Conservation (phyloP, 345 rosid species). For the Eucalyptus pauciflora region DNA sequence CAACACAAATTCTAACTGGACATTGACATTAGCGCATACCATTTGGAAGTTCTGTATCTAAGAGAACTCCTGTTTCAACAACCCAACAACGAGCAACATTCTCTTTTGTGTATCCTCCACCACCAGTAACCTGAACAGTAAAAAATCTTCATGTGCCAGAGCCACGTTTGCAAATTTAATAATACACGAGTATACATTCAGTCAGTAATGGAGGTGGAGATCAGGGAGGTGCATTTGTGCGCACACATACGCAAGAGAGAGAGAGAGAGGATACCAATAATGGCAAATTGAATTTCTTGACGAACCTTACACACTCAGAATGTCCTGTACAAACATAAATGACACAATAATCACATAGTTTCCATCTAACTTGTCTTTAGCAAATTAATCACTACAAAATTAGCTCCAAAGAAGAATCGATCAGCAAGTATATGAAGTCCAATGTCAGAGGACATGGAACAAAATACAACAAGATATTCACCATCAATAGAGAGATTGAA, state of each 20-base stretch:
- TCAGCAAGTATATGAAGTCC: not conserved
- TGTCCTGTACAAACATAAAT: conserved; percentile 49
- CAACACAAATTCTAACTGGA: not conserved
- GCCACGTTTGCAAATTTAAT: not conserved
- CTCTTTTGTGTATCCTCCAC: conserved; percentile 97
- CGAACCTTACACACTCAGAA: conserved; percentile 90
- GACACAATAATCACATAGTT: not conserved
- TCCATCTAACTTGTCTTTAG: not conserved
- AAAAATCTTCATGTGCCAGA: not conserved
- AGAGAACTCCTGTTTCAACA: conserved; percentile 84
- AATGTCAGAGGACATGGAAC: not conserved
- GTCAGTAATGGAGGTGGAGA: not conserved
- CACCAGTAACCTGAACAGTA: conserved; percentile 79
- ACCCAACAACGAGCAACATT: conserved; percentile 99
- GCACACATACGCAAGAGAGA: not conserved
- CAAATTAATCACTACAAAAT: not conserved
- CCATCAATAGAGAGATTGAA: conserved; percentile 99
- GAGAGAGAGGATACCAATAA: conserved; percentile 48
- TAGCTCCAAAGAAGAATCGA: not conserved
- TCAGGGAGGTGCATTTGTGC: not conserved
- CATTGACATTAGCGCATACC: conserved; percentile 20
- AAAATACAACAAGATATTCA: conserved; percentile 47
- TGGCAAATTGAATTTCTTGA: conserved; percentile 89
- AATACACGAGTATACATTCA: not conserved
- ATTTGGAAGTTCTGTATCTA: conserved; percentile 87